These are phyloP conservation scores for Arabis hirsuta DNA, from an alignment of 345 rosid genomes.

Conservation along the genomic window DNA sequence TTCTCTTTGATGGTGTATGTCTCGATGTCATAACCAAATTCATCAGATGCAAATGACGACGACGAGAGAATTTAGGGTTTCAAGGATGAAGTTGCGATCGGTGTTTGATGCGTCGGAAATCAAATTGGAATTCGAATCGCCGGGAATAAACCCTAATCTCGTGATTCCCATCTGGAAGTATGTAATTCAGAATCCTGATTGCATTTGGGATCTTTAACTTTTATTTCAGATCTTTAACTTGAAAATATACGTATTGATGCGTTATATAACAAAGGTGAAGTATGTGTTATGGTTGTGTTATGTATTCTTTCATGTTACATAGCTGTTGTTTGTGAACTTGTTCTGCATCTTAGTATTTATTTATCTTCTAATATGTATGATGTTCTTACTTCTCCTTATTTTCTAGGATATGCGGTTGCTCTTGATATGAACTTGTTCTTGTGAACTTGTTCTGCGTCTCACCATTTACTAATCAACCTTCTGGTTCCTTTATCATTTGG, in stretches of 20 bases:
- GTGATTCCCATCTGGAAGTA: constrained; percentile 80
- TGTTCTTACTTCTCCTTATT: too few relatives aligned
- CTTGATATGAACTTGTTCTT: too few relatives aligned
- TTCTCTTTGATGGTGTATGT: too few relatives aligned
- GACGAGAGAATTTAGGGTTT: constrained; percentile 9
- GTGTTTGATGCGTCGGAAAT: constrained; percentile 72
- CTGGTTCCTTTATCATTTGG: too few relatives aligned
- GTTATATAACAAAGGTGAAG: not conserved
- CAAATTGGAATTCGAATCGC: constrained; percentile 57
- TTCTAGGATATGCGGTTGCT: too few relatives aligned
- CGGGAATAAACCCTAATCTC: constrained; percentile 66
- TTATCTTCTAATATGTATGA: too few relatives aligned
- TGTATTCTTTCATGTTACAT: not conserved
- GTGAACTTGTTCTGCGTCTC: too few relatives aligned
- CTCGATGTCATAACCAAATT: too few relatives aligned
- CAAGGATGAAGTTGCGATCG: constrained; percentile 49
- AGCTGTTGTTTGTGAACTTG: too few relatives aligned
- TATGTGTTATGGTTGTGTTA: not conserved
- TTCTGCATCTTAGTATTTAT: too few relatives aligned
- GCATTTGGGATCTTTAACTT: constrained; percentile 56
- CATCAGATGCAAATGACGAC: not conserved
- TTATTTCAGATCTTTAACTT: too few relatives aligned
- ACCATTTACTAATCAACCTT: too few relatives aligned
- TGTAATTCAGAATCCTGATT: constrained; percentile 75
- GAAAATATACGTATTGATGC: not conserved